phyloP scores from a whole-genome alignment of 257 asterid species.

The Jacaranda mimosifolia region DNA sequence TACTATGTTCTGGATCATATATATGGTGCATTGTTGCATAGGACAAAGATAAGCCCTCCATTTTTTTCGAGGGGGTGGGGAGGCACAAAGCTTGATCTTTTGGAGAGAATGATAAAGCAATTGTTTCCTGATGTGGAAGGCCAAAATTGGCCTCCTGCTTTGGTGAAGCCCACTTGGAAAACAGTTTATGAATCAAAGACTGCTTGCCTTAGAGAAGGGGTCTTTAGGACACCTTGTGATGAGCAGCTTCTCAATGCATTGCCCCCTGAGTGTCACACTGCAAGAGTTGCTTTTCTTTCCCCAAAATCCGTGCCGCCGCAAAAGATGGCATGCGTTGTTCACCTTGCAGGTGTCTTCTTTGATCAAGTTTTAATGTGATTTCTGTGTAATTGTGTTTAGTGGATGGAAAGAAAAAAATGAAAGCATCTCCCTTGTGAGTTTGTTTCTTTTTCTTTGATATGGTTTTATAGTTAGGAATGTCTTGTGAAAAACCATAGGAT shows the following conservation, averaged over 20 bases:
- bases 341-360: constrained; percentile 79
- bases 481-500: background rate
- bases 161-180: constrained; percentile 80
- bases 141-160: constrained; percentile 79
- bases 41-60: constrained; percentile 84
- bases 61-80: constrained; percentile 97
- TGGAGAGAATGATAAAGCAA: constrained; percentile 79
- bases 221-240: constrained; percentile 83
- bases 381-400: background rate
- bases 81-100: constrained; percentile 86
- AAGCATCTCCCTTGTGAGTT: background rate
- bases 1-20: constrained; percentile 89
- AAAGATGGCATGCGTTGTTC: constrained; percentile 92
- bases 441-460: constrained; percentile 15
- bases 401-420: background rate
- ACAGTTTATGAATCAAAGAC: constrained; percentile 87
- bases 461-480: background rate
- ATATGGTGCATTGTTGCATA: constrained; percentile 89
- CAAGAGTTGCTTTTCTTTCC: constrained; percentile 86
- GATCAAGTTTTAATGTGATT: background rate
- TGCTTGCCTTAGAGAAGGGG: constrained; percentile 86
- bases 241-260: constrained; percentile 80
- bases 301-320: constrained; percentile 70
- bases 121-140: constrained; percentile 77
- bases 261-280: constrained; percentile 91